These are phyloP conservation scores for Aspergillus hortae DNA, from an alignment of 2,329 filamentous ascomycete genomes.

Conservation along the genomic window DNA sequence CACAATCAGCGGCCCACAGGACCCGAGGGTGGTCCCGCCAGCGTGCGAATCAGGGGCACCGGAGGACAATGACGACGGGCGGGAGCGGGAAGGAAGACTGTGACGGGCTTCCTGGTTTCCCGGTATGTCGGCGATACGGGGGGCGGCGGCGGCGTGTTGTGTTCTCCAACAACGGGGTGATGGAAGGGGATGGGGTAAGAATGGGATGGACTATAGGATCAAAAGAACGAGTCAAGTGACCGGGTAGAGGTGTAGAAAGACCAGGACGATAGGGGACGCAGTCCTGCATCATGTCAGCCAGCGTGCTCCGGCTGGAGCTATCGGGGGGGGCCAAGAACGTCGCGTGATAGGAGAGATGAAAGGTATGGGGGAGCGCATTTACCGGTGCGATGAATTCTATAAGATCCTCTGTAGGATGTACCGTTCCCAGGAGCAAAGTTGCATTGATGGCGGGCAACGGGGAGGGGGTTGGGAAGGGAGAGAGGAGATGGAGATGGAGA, in stretches of 20 bases:
- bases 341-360: conserved; percentile 22
- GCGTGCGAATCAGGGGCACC: conserved; percentile 14
- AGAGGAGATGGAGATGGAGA: neutral
- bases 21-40: conserved; percentile 25
- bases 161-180: neutral
- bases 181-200: neutral
- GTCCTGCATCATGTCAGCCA: conserved; percentile 16
- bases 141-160: neutral
- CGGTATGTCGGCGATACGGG: neutral
- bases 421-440: neutral
- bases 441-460: neutral
- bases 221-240: neutral
- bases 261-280: conserved; percentile 12
- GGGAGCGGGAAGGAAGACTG: conserved; percentile 6
- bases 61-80: conserved; percentile 7
- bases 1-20: conserved; percentile 24
- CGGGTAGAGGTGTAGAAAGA: neutral
- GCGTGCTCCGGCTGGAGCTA: conserved; percentile 13
- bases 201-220: neutral
- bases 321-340: conserved; percentile 21
- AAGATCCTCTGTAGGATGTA: neutral
- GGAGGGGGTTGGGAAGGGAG: neutral
- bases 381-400: too few relatives aligned
- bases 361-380: too few relatives aligned
- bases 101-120: conserved; percentile 3